Percentiles rank a stretch among this genome's conserved stretches.
These are phyloP conservation scores for Aureobasidium sp. DNA, from an alignment of 2,329 filamentous ascomycete species.

Conservation along the genomic window DNA sequence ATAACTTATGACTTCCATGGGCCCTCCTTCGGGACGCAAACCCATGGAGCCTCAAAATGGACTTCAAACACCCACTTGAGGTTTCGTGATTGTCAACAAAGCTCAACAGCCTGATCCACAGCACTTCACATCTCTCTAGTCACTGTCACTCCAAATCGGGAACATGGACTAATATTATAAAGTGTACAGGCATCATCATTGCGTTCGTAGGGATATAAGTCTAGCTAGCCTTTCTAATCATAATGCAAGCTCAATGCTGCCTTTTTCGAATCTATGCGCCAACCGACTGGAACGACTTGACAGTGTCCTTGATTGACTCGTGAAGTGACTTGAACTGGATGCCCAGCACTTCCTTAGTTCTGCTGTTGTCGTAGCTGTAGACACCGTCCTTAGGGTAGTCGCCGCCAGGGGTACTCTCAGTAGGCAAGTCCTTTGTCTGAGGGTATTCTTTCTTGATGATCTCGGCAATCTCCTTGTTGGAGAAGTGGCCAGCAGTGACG, in stretches of 20 bases:
- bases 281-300: constrained; percentile 54
- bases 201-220: not conserved
- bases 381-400: constrained; percentile 43
- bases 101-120: constrained; percentile 48
- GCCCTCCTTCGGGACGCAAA: constrained; percentile 9
- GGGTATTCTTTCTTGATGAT: constrained; percentile 51
- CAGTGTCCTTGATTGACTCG: constrained; percentile 53
- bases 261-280: constrained; percentile 32
- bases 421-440: constrained; percentile 45
- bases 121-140: not conserved
- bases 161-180: constrained; percentile 3
- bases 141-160: not conserved
- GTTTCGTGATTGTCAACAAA: constrained; percentile 35
- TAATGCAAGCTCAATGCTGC: constrained; percentile 7
- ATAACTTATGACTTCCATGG: constrained; percentile 12
- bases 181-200: constrained; percentile 4
- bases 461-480: constrained; percentile 52
- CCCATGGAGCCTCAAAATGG: constrained; percentile 11
- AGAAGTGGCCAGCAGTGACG: constrained; percentile 53
- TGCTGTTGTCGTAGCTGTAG: constrained; percentile 50
- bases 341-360: constrained; percentile 50
- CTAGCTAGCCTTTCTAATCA: not conserved
- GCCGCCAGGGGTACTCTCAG: constrained; percentile 33
- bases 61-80: constrained; percentile 26
- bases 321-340: constrained; percentile 53